Evolutionary conservation across 306 rosid genomes (phyloP), one percentile per base, ranked within the genome.

Genomic region (Lathyrus tuberosus): DNA sequence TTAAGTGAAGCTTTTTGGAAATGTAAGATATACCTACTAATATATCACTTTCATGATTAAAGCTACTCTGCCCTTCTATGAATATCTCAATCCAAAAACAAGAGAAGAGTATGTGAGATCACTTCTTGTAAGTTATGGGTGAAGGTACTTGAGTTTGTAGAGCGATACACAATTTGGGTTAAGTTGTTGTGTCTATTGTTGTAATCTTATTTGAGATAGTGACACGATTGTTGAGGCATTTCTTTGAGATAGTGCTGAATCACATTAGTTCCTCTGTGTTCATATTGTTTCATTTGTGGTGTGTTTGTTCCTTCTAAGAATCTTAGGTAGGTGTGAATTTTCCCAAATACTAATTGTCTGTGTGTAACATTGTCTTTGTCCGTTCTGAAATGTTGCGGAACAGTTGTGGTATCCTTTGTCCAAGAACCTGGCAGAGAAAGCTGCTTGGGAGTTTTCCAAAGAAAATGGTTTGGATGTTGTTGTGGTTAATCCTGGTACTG

Each of bases 341-440:
- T 17, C 28, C 26, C 13, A 6, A 51, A 18, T 8, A 49, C 57
- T 54, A 54, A 5, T 1, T 54, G 16, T 12, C 41, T 67, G 33
- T 72, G 37, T 76, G 26, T 71, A 61, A 58, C 53, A 43, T 2
- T 54, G 78, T 28, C 14, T 74, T 51, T 20, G 28, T 52, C 41
- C 4, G 30, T 43, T 14, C 58, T 70, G 62, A 38, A 73, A 46
- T 65, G 20, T 44, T 28, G 16, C 74, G 79, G 33, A 35, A 31
- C 72, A 93, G 98, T 53, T 88, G 67, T 93, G 98, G 98, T 93
- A 93, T 88, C 85, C 98, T 1, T 14, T 93, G 71, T 90, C 96
- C 17, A 93, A 93, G 78, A 84, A 94, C 8, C 72, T 85, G 71
- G 97, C 98, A 3, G 98, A 93, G 89, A 90, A 88, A 72, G 89